phyloP scores from a whole-genome alignment of 345 rosid genomes.

The Capsella bursapastoris region DNA sequence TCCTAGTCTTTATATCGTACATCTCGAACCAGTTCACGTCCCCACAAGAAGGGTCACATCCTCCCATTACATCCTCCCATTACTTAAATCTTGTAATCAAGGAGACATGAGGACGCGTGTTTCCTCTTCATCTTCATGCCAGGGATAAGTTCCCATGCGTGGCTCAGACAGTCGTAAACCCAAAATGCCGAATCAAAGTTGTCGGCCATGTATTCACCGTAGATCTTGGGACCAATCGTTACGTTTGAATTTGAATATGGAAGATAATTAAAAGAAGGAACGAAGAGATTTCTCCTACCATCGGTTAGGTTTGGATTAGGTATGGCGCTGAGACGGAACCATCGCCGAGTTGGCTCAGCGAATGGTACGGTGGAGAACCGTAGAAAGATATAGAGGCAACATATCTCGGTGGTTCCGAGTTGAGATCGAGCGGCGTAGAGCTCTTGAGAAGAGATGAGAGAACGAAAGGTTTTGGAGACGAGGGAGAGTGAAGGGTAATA shows the following conservation, averaged over 20 bases:
- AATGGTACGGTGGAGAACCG: slow-evolving; percentile 22
- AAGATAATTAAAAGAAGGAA: slow-evolving; percentile 29
- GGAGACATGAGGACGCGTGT: slow-evolving; percentile 55
- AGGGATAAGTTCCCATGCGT: slow-evolving; percentile 60
- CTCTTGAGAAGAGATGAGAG: slow-evolving; percentile 59
- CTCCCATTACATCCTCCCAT: slow-evolving; percentile 59
- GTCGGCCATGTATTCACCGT: slow-evolving; percentile 53
- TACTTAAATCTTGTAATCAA: slow-evolving; percentile 62
- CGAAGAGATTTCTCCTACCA: slow-evolving; percentile 38
- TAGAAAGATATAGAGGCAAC: slow-evolving; percentile 60
- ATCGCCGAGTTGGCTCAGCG: neutral
- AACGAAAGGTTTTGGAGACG: slow-evolving; percentile 62
- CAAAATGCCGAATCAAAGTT: slow-evolving; percentile 48
- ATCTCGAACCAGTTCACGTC: slow-evolving; percentile 18
- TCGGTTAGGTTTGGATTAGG: slow-evolving; percentile 44
- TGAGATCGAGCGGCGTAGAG: slow-evolving; percentile 61
- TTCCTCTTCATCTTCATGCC: slow-evolving; percentile 61
- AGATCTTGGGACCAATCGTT: slow-evolving; percentile 53
- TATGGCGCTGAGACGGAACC: slow-evolving; percentile 27
- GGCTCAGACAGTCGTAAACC: slow-evolving; percentile 62
- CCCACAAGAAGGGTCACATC: slow-evolving; percentile 7
- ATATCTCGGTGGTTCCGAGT: slow-evolving; percentile 45
- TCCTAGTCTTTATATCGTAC: slow-evolving; percentile 26
- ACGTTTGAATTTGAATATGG: slow-evolving; percentile 35
- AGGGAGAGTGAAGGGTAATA: slow-evolving; percentile 58